Evolutionary conservation across 148 eudicot genomes (phyloP), one percentile per base, ranked within the genome.

Genomic region (Persicaria tinctoria): DNA sequence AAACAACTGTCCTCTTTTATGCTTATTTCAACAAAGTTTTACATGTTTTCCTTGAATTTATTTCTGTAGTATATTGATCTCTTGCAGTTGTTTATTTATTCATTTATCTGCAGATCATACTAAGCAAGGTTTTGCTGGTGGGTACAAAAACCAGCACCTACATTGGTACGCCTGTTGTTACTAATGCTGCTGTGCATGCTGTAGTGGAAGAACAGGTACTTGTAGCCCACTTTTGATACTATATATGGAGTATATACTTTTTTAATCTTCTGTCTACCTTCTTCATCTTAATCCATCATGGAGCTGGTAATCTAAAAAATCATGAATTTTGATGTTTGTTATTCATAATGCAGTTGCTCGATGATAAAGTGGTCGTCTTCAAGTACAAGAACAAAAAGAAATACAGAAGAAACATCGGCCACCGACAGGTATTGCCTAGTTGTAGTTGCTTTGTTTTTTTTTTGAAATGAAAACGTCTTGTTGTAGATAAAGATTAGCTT

Each of bases 171-270:
- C 98, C 97, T 20, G 77, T 92, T 16, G 98, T 92, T 76, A 90
- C 92, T 18, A 95, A 89, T 85, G 93, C 97, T 9, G 86, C 79
- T 57, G 98, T 95, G 11, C 91, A 95, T 79, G 97, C 98, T 74
- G 91, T 95, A 44, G 95, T 92, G 68, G 98, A 95, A 82, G 93
- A 95, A 68, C 97, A 92, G 91, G 98, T 92, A 74, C 17, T 76
- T 53, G 76, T n/a, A 59, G 46, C 11, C 47, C 13, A 18, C 41
- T 23, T 51, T 1, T 51, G n/a, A 16, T 23, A 1, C 17, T 57
- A 10, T 23, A 23, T 23, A 23, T 0, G 23, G 23, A 23, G 27
- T 23, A 23, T 23, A 23, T 48, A 5, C 46, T 44, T 68, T 68
- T 38, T n/a, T 3, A 2, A 38, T 66, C 47, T 14, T 38, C 46